Evolutionary conservation across 1,139 yeast species (phyloP), one percentile per base, ranked within the genome.

Genomic region (Torulaspora pretoriensis): DNA sequence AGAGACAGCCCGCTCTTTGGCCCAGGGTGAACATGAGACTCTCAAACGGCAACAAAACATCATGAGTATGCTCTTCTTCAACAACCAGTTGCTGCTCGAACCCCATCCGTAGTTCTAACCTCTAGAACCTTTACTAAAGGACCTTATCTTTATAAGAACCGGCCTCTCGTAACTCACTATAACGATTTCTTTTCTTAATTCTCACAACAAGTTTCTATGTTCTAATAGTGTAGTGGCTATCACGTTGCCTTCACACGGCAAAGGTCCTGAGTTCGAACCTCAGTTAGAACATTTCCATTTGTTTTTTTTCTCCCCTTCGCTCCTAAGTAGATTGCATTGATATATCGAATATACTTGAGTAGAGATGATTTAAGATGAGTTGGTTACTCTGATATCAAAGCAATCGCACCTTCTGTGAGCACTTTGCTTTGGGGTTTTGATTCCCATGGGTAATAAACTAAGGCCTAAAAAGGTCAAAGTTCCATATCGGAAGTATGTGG

Each of bases 391-490:
- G 12, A 22, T 3, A 9, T 7, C 9, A 9, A 4, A 17, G 12
- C 23, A 2, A 9, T 22, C 3, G 8, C 12, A 12, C 5, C 12
- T n/a, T 28, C 17, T n/a, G 12, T 12, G 35, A 25, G 19, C 29
- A 4, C 25, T 27, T 23, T 10, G 16, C 8, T 13, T 14, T n/a
- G n/a, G 9, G 29, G 24, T 26, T 35, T 36, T 43, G 35, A 26
- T 2, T 32, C 43, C 19, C 28, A 88, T 88, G 80, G 95, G 89
- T 38, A 88, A 88, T 66, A 88, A 88, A 67, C 69, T 90, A 61
- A 74, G 96, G 64, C 89, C 96, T 12, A 84, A 84, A 71, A 83
- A 88, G 72, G 71, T 75, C 46, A 80, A 83, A 63, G 80, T 83
- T 57, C 85, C 92, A 35, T 88, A 85, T 67, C 75, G 81, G 68